phyloP scores from a whole-genome alignment of 75 land plant genomes.

The Pseudotsuga menziesii region DNA sequence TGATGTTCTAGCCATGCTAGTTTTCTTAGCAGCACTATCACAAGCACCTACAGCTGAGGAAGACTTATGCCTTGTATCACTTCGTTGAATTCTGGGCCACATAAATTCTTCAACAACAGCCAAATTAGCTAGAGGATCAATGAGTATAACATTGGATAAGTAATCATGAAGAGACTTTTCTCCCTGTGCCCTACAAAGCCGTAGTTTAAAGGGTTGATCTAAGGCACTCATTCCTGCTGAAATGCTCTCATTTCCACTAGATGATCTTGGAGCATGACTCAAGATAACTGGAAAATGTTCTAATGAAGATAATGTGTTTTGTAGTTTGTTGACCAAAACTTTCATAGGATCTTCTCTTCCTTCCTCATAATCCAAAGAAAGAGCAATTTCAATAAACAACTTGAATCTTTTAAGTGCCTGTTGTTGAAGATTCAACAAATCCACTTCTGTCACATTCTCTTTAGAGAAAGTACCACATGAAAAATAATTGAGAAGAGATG shows the following conservation, averaged over 20 bases:
- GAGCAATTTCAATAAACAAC: conserved; percentile 26
- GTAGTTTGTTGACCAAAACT: conserved; percentile 45
- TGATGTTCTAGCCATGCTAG: conserved; percentile 17
- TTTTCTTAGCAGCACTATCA: conserved; percentile 17
- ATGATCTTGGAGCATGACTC: conserved; percentile 23
- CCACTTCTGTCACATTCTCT: conserved; percentile 1
- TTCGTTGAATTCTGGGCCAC: conserved; percentile 44
- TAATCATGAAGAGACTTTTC: conserved; percentile 41
- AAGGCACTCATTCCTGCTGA: conserved; percentile 24
- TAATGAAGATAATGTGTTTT: conserved; percentile 52
- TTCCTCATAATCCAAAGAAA: conserved; percentile 2
- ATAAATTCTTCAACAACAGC: conserved; percentile 53
- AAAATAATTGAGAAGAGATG: conserved; percentile 46
- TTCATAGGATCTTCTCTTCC: conserved; percentile 32
- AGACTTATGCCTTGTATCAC: background rate
- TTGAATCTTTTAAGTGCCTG: conserved; percentile 31
- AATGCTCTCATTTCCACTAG: conserved; percentile 31
- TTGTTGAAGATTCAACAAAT: background rate
- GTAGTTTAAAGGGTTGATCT: conserved; percentile 48
- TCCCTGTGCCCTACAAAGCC: conserved; percentile 41
- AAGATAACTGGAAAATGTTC: conserved; percentile 62
- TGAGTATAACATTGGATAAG: conserved; percentile 18
- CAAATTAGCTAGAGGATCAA: conserved; percentile 47
- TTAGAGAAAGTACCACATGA: conserved; percentile 27
- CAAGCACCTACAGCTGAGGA: too few species aligned